These are phyloP conservation scores for Arctium lappa DNA, from an alignment of 129 eudicot species.

Conservation along the genomic window DNA sequence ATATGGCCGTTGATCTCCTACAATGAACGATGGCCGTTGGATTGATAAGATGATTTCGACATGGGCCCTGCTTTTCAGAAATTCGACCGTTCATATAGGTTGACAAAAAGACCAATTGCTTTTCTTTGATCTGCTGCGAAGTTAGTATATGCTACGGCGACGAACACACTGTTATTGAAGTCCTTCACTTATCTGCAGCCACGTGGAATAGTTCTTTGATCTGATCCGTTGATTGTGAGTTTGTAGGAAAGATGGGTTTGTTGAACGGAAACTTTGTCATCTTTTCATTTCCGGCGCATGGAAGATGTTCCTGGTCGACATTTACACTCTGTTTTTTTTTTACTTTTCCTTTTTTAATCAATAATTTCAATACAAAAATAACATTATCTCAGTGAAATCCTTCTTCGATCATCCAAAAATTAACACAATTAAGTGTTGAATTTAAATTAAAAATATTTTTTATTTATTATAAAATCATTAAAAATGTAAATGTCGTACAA, in stretches of 20 bases:
- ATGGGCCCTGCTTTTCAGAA: conserved; percentile 22
- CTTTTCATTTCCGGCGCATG: neutral
- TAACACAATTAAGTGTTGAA: no score
- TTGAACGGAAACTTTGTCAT: conserved; percentile 17
- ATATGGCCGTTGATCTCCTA: conserved; percentile 26
- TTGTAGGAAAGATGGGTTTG: conserved; percentile 12
- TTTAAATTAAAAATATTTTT: no score
- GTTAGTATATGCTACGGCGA: neutral
- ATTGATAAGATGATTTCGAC: neutral
- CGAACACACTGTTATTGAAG: neutral
- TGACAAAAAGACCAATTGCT: conserved; percentile 12
- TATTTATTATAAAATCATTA: no score
- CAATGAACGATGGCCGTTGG: conserved; percentile 16
- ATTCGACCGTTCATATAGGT: conserved; percentile 40
- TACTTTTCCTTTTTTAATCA: neutral
- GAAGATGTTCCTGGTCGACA: neutral
- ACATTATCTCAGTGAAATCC: no score
- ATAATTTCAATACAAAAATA: neutral
- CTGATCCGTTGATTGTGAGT: conserved; percentile 8
- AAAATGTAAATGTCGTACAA: no score
- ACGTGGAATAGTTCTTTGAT: neutral
- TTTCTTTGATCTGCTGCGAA: neutral
- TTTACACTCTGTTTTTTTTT: neutral
- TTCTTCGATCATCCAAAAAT: no score
- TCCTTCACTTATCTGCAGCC: neutral